A percentile compares a stretch with the other conserved stretches of the same genome.
phyloP scores from a whole-genome alignment of 768 basidiomycete genomes.

The Leccinum uliginosum region DNA sequence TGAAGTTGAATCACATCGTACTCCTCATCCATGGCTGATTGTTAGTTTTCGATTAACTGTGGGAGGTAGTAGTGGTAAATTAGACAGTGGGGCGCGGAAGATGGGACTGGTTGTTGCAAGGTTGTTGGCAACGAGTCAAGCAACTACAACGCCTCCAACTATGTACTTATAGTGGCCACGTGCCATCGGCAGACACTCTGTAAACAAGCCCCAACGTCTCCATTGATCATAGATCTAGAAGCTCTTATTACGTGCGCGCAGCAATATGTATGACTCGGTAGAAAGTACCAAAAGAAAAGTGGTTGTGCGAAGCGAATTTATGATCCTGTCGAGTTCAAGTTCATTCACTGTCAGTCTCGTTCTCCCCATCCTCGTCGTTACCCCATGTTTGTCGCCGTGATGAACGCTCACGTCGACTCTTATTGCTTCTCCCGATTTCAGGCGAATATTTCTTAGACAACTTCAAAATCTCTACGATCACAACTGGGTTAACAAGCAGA shows the following conservation, averaged over 20 bases:
- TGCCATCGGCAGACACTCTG: conserved; percentile 11
- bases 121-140: conserved; percentile 5
- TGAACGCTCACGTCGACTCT: conserved; percentile 19
- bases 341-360: conserved; percentile 18
- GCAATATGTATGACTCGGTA: not conserved
- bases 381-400: conserved; percentile 20
- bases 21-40: conserved; percentile 89
- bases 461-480: conserved; percentile 19
- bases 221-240: not conserved
- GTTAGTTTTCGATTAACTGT: conserved; percentile 9
- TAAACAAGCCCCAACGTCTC: conserved; percentile 11
- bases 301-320: not conserved
- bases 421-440: conserved; percentile 6
- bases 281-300: conserved; percentile 1
- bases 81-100: conserved; percentile 2
- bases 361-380: conserved; percentile 17
- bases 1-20: conserved; percentile 68
- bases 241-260: conserved; percentile 8
- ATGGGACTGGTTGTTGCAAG: conserved; percentile 14
- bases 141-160: conserved; percentile 6
- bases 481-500: conserved; percentile 4
- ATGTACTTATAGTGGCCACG: conserved; percentile 33
- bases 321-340: not conserved
- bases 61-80: conserved; percentile 3
- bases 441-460: conserved; percentile 26